Evolutionary conservation across 2,329 filamentous ascomycete genomes (phyloP), one percentile per base, ranked within the genome.

Genomic region (Fusarium mundagurra): DNA sequence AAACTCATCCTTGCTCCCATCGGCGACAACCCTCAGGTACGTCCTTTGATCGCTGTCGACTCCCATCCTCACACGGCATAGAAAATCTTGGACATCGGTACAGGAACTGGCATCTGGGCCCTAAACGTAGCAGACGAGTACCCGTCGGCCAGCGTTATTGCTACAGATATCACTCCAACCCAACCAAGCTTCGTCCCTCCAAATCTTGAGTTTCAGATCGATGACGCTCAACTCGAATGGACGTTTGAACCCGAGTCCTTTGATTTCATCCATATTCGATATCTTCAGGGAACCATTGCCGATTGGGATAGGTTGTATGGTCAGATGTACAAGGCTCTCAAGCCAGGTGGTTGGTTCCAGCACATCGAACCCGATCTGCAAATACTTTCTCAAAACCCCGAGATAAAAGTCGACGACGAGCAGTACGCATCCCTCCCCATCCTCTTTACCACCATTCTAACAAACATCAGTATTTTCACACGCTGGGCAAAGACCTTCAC

Each of bases 221-320:
- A 84, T 18, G 81, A 84, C 39, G 78, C 76, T 14, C 74, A 81
- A 27, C 59, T 69, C 6, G 76, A 79, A 2, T 91, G 90, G 89
- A 83, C 88, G 0, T 79, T 76, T 39, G 69, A 78, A 16, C 71
- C 73, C 0, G 69, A 77, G 3, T 74, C 78, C 0, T 77, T 80
- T 31, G 82, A 83, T 55, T 82, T 79, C 33, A 78, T 83, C 29
- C 81, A 83, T 34, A 72, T 80, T 5, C 79, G 81, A 2, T 79
- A 77, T 34, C 48, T 83, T 13, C 74, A 79, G 5, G 81, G 80
- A 0, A 67, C 72, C 1, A 79, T 83, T 1, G 63, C 55, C 0
- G 77, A 83, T 57, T 83, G 81, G 82, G 59, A 64, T 3, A 76
- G 62, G 13, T 12, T 77, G 1, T 77, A 77, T 24, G 14, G 17